A percentile compares a stretch with the other conserved stretches of the same genome.
phyloP scores from a whole-genome alignment of 1,284 basidiomycete species.

The Leccinum subrobustum region DNA sequence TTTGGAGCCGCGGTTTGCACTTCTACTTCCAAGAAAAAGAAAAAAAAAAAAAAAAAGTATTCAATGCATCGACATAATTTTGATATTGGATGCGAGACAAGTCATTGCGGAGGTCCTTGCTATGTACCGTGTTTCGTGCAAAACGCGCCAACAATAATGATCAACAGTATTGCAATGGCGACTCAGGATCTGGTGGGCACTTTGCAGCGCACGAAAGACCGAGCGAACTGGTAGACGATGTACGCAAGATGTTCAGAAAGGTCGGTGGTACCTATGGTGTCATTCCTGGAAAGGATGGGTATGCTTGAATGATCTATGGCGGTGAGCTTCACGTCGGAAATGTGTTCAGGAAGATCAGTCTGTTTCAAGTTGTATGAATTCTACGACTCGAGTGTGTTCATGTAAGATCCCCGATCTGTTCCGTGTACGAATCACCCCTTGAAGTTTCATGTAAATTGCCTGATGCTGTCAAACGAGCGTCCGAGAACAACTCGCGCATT shows the following conservation, averaged over 20 bases:
- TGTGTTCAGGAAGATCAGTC: neutral
- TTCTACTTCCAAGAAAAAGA: too few species aligned
- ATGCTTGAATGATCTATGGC: conserved; percentile 13
- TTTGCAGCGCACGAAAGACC: conserved; percentile 41
- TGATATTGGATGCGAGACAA: too few species aligned
- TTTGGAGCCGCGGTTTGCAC: too few species aligned
- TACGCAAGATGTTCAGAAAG: conserved; percentile 42
- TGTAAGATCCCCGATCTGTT: neutral
- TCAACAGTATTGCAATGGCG: too few species aligned
- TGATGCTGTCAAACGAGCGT: neutral
- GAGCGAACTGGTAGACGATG: conserved; percentile 33
- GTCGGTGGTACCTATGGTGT: conserved; percentile 37
- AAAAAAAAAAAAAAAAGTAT: too few species aligned
- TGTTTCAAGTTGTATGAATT: neutral
- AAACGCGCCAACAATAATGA: too few species aligned
- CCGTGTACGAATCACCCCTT: neutral
- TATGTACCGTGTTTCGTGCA: too few species aligned
- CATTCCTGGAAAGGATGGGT: conserved; percentile 33
- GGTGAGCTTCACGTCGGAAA: neutral
- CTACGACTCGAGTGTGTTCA: neutral
- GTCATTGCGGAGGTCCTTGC: too few species aligned
- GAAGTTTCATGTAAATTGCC: neutral
- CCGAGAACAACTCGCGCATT: too few species aligned
- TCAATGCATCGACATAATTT: too few species aligned
- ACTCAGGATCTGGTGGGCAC: conserved; percentile 29